Evolutionary conservation across 2,329 filamentous ascomycete species (phyloP).

Genomic region (Thelonectria rubi): DNA sequence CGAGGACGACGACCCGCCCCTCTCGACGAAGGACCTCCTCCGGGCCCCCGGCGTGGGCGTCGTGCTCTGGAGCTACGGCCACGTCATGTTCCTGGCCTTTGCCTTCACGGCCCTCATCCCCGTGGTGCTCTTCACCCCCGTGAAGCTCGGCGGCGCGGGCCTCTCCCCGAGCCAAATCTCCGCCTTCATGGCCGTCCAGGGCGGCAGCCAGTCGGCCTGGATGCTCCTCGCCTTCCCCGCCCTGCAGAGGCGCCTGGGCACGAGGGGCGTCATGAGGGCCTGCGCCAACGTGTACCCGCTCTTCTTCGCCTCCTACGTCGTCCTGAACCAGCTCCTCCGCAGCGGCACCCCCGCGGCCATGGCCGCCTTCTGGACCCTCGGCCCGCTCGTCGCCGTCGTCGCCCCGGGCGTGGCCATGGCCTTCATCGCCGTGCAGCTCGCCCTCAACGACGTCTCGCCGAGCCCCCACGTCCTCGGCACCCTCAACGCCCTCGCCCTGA

Average conservation of each 20-base stretch:
- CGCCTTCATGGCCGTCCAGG: slow-evolving; percentile 69
- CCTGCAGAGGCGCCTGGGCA: slow-evolving; percentile 72
- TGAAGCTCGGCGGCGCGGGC: slow-evolving; percentile 70
- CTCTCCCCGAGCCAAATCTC: slow-evolving; percentile 72
- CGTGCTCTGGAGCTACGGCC: slow-evolving; percentile 72
- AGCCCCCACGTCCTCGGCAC: slow-evolving; percentile 71
- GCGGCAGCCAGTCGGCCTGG: slow-evolving; percentile 75
- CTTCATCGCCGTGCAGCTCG: slow-evolving; percentile 76
- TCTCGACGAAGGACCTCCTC: slow-evolving; percentile 57
- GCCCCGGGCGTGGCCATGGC: slow-evolving; percentile 73
- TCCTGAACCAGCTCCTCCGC: slow-evolving; percentile 59
- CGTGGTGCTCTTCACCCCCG: slow-evolving; percentile 72
- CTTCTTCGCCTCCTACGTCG: slow-evolving; percentile 68
- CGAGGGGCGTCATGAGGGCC: slow-evolving; percentile 68
- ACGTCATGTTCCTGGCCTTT: slow-evolving; percentile 74
- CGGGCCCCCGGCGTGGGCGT: slow-evolving; percentile 70
- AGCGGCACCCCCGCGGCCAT: slow-evolving; percentile 48
- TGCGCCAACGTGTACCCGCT: slow-evolving; percentile 68
- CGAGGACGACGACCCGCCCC: slow-evolving; percentile 9
- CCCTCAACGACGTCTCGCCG: slow-evolving; percentile 78
- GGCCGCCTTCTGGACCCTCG: slow-evolving; percentile 65
- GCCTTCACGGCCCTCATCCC: slow-evolving; percentile 76
- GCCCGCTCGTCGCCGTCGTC: slow-evolving; percentile 54
- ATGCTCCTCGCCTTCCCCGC: slow-evolving; percentile 74
- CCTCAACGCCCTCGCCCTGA: slow-evolving; percentile 71